phyloP scores from a whole-genome alignment of 2,329 filamentous ascomycete species.

The Dothistroma pini region DNA sequence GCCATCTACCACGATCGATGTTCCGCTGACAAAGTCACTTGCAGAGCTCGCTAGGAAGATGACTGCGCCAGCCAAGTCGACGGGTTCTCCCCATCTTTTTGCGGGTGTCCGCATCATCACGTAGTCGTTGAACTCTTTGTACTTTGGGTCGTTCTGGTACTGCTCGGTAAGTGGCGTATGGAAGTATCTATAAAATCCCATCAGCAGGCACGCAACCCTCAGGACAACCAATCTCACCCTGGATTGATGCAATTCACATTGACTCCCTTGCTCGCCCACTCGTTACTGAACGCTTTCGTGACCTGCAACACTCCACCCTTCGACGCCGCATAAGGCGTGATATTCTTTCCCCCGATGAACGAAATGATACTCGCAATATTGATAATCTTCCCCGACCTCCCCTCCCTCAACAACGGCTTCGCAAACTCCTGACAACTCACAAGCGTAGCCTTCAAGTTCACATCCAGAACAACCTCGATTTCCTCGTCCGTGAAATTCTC shows the following conservation, averaged over 20 bases:
- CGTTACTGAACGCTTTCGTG: constrained; percentile 79
- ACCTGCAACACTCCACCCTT: constrained; percentile 82
- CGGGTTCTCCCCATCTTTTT: constrained; percentile 74
- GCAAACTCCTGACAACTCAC: constrained; percentile 26
- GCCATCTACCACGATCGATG: constrained; percentile 77
- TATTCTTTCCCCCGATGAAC: constrained; percentile 54
- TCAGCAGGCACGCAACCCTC: constrained; percentile 52
- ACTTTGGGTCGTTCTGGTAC: constrained; percentile 25
- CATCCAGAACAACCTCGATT: constrained; percentile 28
- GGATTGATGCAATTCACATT: constrained; percentile 84
- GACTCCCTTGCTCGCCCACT: constrained; percentile 73
- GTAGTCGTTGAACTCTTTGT: constrained; percentile 56
- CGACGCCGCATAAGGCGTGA: constrained; percentile 78
- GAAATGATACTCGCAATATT: constrained; percentile 28
- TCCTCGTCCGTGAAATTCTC: constrained; percentile 32
- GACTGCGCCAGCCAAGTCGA: constrained; percentile 79
- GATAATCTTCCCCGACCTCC: constrained; percentile 26
- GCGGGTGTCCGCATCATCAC: constrained; percentile 79
- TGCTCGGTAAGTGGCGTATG: constrained; percentile 25
- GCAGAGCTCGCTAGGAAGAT: constrained; percentile 72
- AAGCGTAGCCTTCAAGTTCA: constrained; percentile 27
- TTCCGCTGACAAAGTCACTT: constrained; percentile 74
- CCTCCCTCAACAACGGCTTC: constrained; percentile 23
- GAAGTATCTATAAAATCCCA: constrained; percentile 17
- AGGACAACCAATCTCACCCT: constrained; percentile 41